These are phyloP conservation scores for Wakefieldia striispora DNA, from an alignment of 768 basidiomycete species.

Conservation along the genomic window DNA sequence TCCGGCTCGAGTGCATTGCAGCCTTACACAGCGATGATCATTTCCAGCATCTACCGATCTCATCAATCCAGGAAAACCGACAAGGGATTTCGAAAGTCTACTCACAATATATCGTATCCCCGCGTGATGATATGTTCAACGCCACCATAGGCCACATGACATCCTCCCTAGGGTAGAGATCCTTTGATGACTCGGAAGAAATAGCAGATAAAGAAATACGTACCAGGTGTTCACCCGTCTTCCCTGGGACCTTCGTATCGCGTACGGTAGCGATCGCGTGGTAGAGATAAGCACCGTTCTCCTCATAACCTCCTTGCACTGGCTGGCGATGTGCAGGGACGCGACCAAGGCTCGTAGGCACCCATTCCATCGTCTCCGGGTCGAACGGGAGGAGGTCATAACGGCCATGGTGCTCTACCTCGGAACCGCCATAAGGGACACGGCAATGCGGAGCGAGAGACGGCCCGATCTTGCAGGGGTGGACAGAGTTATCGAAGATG, in stretches of 20 bases:
- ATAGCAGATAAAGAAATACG: conserved; percentile 16
- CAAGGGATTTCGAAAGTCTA: not conserved
- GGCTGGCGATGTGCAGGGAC: conserved; percentile 57
- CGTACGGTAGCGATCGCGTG: conserved; percentile 58
- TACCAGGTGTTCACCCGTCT: conserved; percentile 69
- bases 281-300: conserved; percentile 61
- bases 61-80: not conserved
- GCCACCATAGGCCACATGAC: conserved; percentile 39
- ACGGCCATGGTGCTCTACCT: conserved; percentile 59
- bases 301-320: conserved; percentile 76
- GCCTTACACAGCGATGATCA: conserved; percentile 1
- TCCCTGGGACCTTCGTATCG: conserved; percentile 65
- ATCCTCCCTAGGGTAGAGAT: conserved; percentile 34
- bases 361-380: conserved; percentile 70
- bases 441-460: conserved; percentile 48
- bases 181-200: not conserved
- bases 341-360: conserved; percentile 55
- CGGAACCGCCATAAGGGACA: conserved; percentile 64
- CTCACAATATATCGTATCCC: conserved; percentile 46
- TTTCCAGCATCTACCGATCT: conserved; percentile 37
- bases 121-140: conserved; percentile 37
- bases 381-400: conserved; percentile 77
- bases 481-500: conserved; percentile 61
- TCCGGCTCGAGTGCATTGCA: not conserved
- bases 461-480: conserved; percentile 80